A percentile compares a stretch with the other conserved stretches of the same genome.
These are phyloP conservation scores for Zygoascus meyerae DNA, from an alignment of 1,139 yeast genomes.

Conservation along the genomic window DNA sequence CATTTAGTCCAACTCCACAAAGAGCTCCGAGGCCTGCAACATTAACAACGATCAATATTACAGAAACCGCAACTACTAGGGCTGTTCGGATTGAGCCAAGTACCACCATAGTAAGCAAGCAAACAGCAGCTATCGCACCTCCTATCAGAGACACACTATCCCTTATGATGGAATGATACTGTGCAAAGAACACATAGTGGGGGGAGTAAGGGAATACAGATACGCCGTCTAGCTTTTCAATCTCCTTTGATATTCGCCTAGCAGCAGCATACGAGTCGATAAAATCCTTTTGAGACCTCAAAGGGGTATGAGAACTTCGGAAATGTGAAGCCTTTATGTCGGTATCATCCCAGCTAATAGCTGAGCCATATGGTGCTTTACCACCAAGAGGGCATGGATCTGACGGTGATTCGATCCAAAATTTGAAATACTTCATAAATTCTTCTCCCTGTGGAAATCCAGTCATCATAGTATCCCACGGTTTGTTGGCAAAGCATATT, in stretches of 20 bases:
- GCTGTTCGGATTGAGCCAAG: constrained; percentile 67
- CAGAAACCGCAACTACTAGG: constrained; percentile 50
- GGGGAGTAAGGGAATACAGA: constrained; percentile 89
- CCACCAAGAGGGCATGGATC: constrained; percentile 96
- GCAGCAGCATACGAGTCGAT: constrained; percentile 75
- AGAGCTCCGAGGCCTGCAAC: constrained; percentile 77
- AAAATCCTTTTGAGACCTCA: constrained; percentile 78
- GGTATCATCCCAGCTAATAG: constrained; percentile 43
- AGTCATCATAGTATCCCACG: constrained; percentile 69
- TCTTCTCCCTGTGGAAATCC: constrained; percentile 77
- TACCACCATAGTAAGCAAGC: constrained; percentile 48
- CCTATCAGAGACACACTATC: constrained; percentile 53
- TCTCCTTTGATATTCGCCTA: constrained; percentile 57
- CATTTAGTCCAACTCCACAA: constrained; percentile 75
- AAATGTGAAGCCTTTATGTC: constrained; percentile 57
- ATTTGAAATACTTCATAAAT: constrained; percentile 64
- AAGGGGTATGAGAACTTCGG: constrained; percentile 74
- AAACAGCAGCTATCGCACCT: constrained; percentile 52
- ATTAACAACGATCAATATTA: constrained; percentile 58
- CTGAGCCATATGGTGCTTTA: constrained; percentile 75
- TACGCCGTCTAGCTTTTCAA: constrained; percentile 42
- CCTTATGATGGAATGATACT: constrained; percentile 59
- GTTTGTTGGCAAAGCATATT: constrained; percentile 55
- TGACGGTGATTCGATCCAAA: constrained; percentile 81
- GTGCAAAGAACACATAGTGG: constrained; percentile 87